phyloP scores from a whole-genome alignment of 228 moss, liverwort and hornwort genomes.

The Sphagnum magellanicum region DNA sequence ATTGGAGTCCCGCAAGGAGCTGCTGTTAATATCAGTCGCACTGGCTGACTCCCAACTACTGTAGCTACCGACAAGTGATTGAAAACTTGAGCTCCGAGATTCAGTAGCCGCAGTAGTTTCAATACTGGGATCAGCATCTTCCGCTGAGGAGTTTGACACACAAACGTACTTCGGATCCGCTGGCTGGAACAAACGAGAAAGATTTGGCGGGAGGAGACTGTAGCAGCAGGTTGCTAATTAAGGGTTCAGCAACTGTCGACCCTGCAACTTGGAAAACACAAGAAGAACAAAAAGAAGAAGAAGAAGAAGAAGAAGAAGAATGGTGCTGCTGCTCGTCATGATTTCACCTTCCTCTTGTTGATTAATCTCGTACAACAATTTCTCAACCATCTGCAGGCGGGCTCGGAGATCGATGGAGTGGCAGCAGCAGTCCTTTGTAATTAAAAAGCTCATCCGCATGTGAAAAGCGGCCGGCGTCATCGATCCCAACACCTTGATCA shows the following conservation, averaged over 20 bases:
- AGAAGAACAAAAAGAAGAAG: neutral
- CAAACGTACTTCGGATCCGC: conserved; percentile 23
- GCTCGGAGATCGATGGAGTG: conserved; percentile 50
- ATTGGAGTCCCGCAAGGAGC: conserved; percentile 44
- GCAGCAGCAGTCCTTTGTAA: conserved; percentile 43
- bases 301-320: neutral
- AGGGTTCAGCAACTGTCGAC: conserved; percentile 6
- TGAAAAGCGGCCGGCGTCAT: too few species aligned
- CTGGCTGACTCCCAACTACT: conserved; percentile 32
- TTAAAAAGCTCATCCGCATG: conserved; percentile 40
- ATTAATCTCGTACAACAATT: conserved; percentile 25
- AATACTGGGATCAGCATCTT: conserved; percentile 20
- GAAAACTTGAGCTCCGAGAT: conserved; percentile 34
- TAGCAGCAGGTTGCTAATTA: conserved; percentile 9
- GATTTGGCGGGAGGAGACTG: conserved; percentile 22
- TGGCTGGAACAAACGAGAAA: conserved; percentile 26
- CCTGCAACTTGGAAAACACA: conserved; percentile 3
- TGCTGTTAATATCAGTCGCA: conserved; percentile 29
- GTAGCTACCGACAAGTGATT: conserved; percentile 37
- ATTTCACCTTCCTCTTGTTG: conserved; percentile 6
- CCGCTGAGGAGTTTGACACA: conserved; percentile 7
- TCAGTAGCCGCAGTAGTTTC: conserved; percentile 25
- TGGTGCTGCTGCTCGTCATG: neutral
- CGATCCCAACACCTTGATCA: too few species aligned
- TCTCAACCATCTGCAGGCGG: conserved; percentile 59